Percentiles rank a stretch among this genome's conserved stretches.
Conservation (phyloP, 352 stramenopile species). For the Peronospora belbahrii region DNA sequence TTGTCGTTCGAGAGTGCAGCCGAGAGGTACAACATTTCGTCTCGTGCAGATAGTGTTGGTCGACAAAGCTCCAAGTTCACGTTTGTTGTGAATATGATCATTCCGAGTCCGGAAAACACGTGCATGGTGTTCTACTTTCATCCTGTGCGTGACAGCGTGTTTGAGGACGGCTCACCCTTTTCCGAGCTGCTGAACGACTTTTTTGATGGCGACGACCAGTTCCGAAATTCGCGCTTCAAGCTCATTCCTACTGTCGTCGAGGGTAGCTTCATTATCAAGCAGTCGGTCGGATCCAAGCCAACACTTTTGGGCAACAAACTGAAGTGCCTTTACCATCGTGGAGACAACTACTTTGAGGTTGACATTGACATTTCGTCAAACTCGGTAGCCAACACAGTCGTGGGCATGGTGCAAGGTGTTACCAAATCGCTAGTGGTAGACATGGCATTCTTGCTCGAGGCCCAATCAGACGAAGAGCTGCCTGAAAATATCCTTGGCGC, state of each 20-base stretch:
- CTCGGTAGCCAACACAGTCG: conserved; percentile 84
- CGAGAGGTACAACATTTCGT: conserved; percentile 75
- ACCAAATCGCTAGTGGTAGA: conserved; percentile 86
- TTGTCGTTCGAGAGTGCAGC: conserved; percentile 63
- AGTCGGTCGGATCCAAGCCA: conserved; percentile 92
- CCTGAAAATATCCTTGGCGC: conserved; percentile 74
- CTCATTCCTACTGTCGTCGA: conserved; percentile 95
- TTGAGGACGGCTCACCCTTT: conserved; percentile 84
- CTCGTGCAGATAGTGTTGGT: conserved; percentile 62
- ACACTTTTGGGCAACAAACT: conserved; percentile 96
- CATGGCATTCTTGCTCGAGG: conserved; percentile 84
- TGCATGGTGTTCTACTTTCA: conserved; percentile 87
- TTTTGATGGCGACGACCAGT: conserved; percentile 91
- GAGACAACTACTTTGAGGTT: conserved; percentile 93
- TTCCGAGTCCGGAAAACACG: conserved; percentile 69
- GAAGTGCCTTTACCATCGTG: conserved; percentile 81
- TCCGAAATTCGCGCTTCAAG: conserved; percentile 96
- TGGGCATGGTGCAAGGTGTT: conserved; percentile 85
- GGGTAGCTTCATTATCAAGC: conserved; percentile 95
- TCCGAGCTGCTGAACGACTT: conserved; percentile 87
- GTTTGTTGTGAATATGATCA: conserved; percentile 88
- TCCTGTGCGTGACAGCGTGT: conserved; percentile 62
- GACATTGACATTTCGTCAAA: conserved; percentile 93
- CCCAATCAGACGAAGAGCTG: conserved; percentile 81
- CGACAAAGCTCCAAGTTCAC: conserved; percentile 71